Conservation (phyloP, 2,329 filamentous ascomycete species). For the Aspergillus sp. region DNA sequence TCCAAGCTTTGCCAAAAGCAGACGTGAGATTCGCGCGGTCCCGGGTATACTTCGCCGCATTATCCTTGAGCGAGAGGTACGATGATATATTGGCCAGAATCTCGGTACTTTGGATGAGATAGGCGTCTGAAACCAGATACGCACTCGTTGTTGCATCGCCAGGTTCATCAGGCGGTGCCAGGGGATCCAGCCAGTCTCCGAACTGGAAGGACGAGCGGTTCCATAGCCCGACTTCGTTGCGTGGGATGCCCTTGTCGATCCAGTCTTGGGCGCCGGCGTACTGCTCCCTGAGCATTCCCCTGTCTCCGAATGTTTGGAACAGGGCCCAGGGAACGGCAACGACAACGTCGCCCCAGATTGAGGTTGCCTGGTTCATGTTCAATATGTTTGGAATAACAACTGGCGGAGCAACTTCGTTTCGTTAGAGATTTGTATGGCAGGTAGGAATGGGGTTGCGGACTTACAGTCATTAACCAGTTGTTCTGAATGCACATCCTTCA, state of each 20-base stretch:
- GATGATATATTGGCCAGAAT: conserved; percentile 28
- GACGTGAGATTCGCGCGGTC: conserved; percentile 12
- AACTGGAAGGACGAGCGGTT: conserved; percentile 25
- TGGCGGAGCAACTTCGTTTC: conserved; percentile 7
- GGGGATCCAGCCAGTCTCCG: conserved; percentile 41
- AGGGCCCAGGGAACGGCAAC: conserved; percentile 34
- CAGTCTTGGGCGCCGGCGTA: conserved; percentile 10
- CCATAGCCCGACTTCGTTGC: conserved; percentile 12
- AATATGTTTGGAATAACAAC: conserved; percentile 26
- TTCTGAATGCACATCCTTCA: conserved; percentile 46
- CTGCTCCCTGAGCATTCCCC: conserved; percentile 24
- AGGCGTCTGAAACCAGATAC: conserved; percentile 34
- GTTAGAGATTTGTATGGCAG: neutral
- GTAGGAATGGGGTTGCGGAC: neutral
- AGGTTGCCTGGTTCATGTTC: conserved; percentile 14
- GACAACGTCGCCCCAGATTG: conserved; percentile 39
- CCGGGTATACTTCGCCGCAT: conserved; percentile 16
- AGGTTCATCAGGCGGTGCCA: conserved; percentile 31
- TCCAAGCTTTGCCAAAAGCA: conserved; percentile 28
- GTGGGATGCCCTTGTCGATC: conserved; percentile 12
- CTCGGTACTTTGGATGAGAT: conserved; percentile 32
- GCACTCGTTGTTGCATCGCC: conserved; percentile 29
- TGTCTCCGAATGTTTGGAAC: conserved; percentile 32
- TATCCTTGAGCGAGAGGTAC: conserved; percentile 8
- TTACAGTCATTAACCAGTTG: conserved; percentile 20